These are phyloP conservation scores for Beauveria brongniartii DNA, from an alignment of 2,329 filamentous ascomycete species.

Conservation along the genomic window DNA sequence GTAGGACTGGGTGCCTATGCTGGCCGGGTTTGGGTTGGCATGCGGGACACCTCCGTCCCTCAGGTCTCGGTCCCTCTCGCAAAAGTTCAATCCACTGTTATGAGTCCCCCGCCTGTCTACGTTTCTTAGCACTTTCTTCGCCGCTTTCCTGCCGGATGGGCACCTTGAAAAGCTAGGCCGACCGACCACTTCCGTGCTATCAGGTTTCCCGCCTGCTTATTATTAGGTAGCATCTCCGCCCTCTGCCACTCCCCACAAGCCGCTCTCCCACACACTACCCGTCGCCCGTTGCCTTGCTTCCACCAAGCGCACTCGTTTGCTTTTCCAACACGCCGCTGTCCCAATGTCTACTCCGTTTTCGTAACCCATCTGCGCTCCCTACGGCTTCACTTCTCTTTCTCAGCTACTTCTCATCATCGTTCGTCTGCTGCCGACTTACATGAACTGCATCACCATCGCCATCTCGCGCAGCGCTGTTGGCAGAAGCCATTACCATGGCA, in stretches of 20 bases:
- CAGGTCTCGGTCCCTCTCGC: background rate
- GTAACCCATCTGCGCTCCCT: background rate
- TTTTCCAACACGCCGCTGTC: background rate
- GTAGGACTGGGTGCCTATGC: too few species aligned
- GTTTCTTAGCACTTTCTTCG: background rate
- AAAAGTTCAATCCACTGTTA: background rate
- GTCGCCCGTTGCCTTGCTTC: background rate
- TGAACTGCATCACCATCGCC: background rate
- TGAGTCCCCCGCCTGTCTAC: background rate
- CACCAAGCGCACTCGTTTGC: background rate
- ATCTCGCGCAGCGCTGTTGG: background rate
- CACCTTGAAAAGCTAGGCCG: background rate
- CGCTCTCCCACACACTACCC: slow-evolving; percentile 5
- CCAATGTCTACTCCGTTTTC: background rate
- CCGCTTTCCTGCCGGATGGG: background rate
- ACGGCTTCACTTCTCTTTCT: background rate
- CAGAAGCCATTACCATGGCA: background rate
- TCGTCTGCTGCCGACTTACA: background rate
- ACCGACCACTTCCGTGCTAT: background rate
- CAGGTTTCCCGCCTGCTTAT: background rate
- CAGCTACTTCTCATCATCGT: background rate
- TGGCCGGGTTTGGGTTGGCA: too few species aligned
- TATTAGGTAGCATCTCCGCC: background rate
- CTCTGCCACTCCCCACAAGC: background rate
- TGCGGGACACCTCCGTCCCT: too few species aligned